Percentiles rank a stretch among this genome's conserved stretches.
These are phyloP conservation scores for Elsinoe necatrix DNA, from an alignment of 2,329 filamentous ascomycete genomes.

Conservation along the genomic window DNA sequence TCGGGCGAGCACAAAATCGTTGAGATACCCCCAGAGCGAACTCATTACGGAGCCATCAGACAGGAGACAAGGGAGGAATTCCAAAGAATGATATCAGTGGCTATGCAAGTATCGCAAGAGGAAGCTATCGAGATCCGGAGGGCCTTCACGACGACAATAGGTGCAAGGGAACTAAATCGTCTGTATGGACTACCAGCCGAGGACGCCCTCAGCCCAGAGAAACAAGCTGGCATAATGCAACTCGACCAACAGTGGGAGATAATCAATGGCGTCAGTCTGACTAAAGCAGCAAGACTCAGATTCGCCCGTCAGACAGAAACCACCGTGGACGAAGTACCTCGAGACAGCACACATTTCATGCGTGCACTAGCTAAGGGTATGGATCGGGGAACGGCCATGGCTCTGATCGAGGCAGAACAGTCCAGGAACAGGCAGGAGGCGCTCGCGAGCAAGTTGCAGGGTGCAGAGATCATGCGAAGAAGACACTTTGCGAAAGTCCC, in stretches of 20 bases:
- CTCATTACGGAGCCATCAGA: constrained; percentile 4
- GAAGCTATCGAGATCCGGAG: neutral
- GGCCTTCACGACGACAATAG: neutral
- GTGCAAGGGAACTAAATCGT: neutral
- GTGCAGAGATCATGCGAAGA: neutral
- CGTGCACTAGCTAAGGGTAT: neutral
- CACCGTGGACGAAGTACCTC: neutral
- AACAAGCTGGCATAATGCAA: neutral
- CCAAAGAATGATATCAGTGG: neutral
- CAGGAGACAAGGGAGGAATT: neutral
- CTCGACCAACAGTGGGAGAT: neutral
- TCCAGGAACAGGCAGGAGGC: neutral
- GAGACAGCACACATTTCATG: neutral
- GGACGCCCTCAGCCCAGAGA: neutral
- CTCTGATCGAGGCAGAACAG: neutral
- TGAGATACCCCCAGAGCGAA: neutral
- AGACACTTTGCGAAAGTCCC: neutral
- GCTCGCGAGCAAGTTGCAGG: neutral
- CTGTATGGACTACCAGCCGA: constrained; percentile 7
- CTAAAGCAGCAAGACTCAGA: neutral
- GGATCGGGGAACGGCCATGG: neutral
- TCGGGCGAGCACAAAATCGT: neutral
- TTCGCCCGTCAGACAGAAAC: neutral
- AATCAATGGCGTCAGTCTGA: neutral
- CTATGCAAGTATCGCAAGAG: neutral